These are phyloP conservation scores for Rhizomucor pusillus DNA, from an alignment of 371 early-diverging fungal species.

Conservation along the genomic window DNA sequence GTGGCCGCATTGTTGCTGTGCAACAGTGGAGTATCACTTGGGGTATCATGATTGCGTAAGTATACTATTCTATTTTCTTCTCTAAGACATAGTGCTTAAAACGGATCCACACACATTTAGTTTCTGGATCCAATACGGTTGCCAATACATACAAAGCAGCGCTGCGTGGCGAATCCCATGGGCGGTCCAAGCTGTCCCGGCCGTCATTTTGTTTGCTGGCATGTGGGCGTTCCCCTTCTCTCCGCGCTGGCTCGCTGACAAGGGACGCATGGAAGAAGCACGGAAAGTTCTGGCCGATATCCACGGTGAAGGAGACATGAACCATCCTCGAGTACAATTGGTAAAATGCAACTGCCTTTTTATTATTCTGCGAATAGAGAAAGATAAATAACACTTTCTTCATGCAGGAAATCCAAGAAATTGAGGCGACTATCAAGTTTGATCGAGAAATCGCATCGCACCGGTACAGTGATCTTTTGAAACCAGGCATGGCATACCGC, in stretches of 20 bases:
- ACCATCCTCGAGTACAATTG: constrained; percentile 26
- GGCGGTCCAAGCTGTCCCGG: constrained; percentile 79
- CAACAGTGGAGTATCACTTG: constrained; percentile 78
- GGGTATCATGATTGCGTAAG: constrained; percentile 51
- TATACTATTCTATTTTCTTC: not conserved
- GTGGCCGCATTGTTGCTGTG: constrained; percentile 72
- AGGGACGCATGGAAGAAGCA: constrained; percentile 34
- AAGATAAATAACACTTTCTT: too few relatives aligned
- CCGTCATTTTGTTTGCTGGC: constrained; percentile 62
- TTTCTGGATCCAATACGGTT: constrained; percentile 15
- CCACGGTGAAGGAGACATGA: constrained; percentile 33
- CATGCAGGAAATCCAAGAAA: constrained; percentile 57
- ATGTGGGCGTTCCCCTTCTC: constrained; percentile 40
- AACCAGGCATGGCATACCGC: constrained; percentile 54
- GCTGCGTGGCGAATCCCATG: constrained; percentile 79
- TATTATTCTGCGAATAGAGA: too few relatives aligned
- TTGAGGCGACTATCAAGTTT: constrained; percentile 61
- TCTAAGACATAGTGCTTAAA: not conserved
- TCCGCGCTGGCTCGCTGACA: constrained; percentile 31
- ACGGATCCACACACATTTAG: not conserved
- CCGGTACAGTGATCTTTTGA: constrained; percentile 67
- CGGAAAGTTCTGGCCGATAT: constrained; percentile 34
- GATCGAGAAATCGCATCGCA: constrained; percentile 68
- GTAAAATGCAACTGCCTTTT: too few relatives aligned
- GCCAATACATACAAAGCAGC: constrained; percentile 8